Evolutionary conservation across 2,329 filamentous ascomycete genomes (phyloP).

Genomic region (Hypoxylon rubiginosum): DNA sequence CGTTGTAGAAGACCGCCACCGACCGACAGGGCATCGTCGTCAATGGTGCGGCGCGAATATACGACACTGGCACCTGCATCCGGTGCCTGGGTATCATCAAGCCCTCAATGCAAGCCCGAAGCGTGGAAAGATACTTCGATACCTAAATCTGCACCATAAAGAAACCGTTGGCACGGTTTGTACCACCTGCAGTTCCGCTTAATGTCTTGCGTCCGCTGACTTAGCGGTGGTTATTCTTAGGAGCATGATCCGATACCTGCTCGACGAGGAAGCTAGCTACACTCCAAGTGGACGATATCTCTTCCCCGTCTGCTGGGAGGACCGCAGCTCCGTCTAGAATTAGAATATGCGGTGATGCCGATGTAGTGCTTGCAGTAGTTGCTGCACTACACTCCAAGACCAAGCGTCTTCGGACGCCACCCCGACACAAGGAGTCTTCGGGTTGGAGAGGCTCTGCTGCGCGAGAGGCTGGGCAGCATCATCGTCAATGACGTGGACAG

Average conservation of each 20-base stretch:
- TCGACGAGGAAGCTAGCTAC: conserved; percentile 15
- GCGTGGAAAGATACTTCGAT: conserved; percentile 11
- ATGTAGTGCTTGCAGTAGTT: conserved; percentile 26
- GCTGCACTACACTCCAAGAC: conserved; percentile 25
- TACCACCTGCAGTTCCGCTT: conserved; percentile 32
- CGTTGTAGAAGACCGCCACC: conserved; percentile 18
- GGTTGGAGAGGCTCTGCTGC: conserved; percentile 24
- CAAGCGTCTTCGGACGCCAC: conserved; percentile 30
- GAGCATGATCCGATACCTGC: conserved; percentile 26
- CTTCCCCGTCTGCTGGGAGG: conserved; percentile 21
- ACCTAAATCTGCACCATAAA: conserved; percentile 13
- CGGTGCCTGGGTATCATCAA: conserved; percentile 17
- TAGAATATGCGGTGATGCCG: conserved; percentile 8
- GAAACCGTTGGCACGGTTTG: conserved; percentile 23
- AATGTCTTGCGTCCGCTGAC: conserved; percentile 32
- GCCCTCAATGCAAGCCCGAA: conserved; percentile 20
- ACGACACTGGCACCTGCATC: conserved; percentile 15
- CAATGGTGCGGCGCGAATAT: conserved; percentile 16
- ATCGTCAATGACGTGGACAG: conserved; percentile 31
- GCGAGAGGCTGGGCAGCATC: conserved; percentile 32
- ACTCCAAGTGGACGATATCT: conserved; percentile 11
- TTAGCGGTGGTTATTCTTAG: conserved; percentile 40
- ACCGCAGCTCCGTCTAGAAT: conserved; percentile 20
- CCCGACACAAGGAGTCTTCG: conserved; percentile 12
- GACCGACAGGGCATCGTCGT: conserved; percentile 10